Evolutionary conservation across 306 rosid genomes (phyloP).

Genomic region (Clitoria ternatea): DNA sequence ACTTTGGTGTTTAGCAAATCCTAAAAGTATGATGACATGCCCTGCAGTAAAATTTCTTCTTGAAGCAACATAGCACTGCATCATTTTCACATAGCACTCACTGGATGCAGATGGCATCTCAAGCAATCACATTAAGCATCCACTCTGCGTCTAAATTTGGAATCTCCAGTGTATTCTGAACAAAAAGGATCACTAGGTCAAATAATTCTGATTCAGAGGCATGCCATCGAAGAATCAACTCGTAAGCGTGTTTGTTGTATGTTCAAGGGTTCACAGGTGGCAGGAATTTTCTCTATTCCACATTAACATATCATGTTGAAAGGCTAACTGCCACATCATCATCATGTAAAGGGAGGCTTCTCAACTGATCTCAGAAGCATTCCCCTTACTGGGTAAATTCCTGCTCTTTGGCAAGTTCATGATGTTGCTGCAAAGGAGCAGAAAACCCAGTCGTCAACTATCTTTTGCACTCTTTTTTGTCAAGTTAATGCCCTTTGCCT

Average conservation of each 20-base stretch:
- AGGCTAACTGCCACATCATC: conserved; percentile 24
- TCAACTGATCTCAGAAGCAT: conserved; percentile 35
- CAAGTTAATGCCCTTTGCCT: conserved; percentile 75
- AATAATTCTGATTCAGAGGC: conserved; percentile 13
- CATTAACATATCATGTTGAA: conserved; percentile 19
- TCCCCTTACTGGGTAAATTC: conserved; percentile 35
- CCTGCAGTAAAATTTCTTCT: conserved; percentile 31
- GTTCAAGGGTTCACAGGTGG: conserved; percentile 27
- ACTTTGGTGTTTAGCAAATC: conserved; percentile 40
- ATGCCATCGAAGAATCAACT: conserved; percentile 32
- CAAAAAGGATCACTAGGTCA: conserved; percentile 14
- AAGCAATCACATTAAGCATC: conserved; percentile 26
- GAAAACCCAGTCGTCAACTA: conserved; percentile 45
- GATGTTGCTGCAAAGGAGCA: conserved; percentile 31
- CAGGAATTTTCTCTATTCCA: conserved; percentile 24
- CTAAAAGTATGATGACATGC: conserved; percentile 35
- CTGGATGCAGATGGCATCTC: conserved; percentile 20
- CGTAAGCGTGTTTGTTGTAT: conserved; percentile 24
- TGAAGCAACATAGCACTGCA: conserved; percentile 22
- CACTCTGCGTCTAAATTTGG: conserved; percentile 2
- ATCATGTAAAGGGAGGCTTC: conserved; percentile 24
- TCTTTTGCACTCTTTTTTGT: conserved; percentile 63
- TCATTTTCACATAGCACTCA: conserved; percentile 15
- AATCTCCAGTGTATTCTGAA: conserved; percentile 3
- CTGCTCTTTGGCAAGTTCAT: conserved; percentile 37